Evolutionary conservation across 2,329 filamentous ascomycete genomes (phyloP), one percentile per base, ranked within the genome.

Genomic region (Curvularia eragrostidis): DNA sequence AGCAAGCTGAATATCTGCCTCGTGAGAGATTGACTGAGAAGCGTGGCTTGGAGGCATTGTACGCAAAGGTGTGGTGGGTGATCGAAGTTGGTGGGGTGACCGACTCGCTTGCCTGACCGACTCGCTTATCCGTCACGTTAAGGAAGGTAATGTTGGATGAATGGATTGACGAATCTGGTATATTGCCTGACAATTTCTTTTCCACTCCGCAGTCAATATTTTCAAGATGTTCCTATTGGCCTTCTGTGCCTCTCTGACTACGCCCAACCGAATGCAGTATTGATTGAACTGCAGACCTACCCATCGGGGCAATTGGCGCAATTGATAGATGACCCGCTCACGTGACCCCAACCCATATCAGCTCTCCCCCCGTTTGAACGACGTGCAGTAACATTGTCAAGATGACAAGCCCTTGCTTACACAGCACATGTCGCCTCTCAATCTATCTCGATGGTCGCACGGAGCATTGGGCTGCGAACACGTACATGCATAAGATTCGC

Each of bases 401-500:
- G 30, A 50, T 23, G 23, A 19, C 36, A 26, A n/a, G 23, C n/a
- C 12, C n/a, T 42, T 42, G 36, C 36, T 51, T 15, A 30, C 18
- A 24, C 38, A 39, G 34, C 24, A 18, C 36, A 50, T 32, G n/a
- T 30, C 24, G 48, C 24, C 24, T 54, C 54, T 56, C 56, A 60
- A 65, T 58, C 54, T 59, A 15, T 30, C 36, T 30, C 59, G 57
- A 66, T 64, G 59, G 57, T 54, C 44, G 36, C 44, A 50, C 30
- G 24, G 48, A 56, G 61, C 61, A 64, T 43, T 68, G 50, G 69
- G 61, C 53, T 56, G 54, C 59, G 63, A 65, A 71, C 73, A 75
- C 73, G 73, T 74, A 73, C 62, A 53, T 47, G 24, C 41, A 54
- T 56, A 48, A 63, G 61, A 74, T 70, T 74, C 71, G 71, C 62